Base-by-base conservation (phyloP, 768 basidiomycete species). In the Rhodocollybia butyracea region DNA sequence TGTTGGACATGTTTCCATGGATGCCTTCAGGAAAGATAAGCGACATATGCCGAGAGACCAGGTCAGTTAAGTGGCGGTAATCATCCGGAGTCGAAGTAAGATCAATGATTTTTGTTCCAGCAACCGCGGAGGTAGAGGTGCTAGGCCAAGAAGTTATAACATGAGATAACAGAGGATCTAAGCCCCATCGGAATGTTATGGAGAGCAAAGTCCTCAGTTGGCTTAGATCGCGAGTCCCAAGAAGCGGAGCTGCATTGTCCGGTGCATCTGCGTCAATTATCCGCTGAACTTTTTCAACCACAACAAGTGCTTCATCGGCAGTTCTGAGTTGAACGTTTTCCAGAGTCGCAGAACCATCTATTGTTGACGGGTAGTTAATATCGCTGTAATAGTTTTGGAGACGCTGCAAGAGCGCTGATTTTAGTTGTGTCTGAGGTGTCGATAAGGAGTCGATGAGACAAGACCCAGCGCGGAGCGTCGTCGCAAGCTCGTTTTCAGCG, bases 181-280 rank as follows among this genome's bases (percentile, higher is more conserved):
- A 66, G 6, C 82, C 86, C 90, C 89, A 90, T 60, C 82, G 85
- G 64, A 92, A 88, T 26, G 80, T 66, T 57, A 92, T 77, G 13
- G 86, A 80, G 15, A 89, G 64, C 29, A 91, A 73, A 0, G 84
- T 86, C 22, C 84, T 79, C 2, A 92, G 65, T 56, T 81, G 70
- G 5, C 74, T 69, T 29, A 91, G 66, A 67, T 93, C 90, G 48
- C 86, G 80, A 1, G 85, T 80, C 0, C 89, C 90, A 54, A 92
- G 70, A 12, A 73, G 63, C 30, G 76, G 75, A 34, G 50, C 55
- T 5, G 63, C 40, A 55, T 51, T 47, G 52, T 63, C 58, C 4
- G 55, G 48, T 32, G 62, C 61, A 26, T 57, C 59, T 42, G 51
- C 48, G 10, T 69, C 70, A 11, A 85, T 66, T 17, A 79, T 62